phyloP scores from a whole-genome alignment of 352 stramenopile species.

The Globisporangium camurandrum region DNA sequence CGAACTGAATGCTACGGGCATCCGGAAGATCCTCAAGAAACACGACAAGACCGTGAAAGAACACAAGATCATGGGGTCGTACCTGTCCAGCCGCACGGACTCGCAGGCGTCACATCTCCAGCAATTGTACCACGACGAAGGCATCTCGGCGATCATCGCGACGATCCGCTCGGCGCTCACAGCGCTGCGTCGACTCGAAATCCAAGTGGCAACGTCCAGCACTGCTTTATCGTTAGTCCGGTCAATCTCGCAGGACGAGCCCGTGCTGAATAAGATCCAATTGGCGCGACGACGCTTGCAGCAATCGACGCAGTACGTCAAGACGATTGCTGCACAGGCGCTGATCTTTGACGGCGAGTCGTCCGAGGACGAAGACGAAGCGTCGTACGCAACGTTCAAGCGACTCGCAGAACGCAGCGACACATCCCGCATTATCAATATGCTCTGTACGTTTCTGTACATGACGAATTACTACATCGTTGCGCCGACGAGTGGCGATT shows the following conservation, averaged over 20 bases:
- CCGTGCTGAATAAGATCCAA: conserved; percentile 64
- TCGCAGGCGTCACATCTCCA: conserved; percentile 79
- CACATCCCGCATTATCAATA: conserved; percentile 88
- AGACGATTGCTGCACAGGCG: conserved; percentile 71
- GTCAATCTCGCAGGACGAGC: conserved; percentile 70
- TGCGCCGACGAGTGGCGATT: conserved; percentile 90
- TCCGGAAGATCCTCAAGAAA: conserved; percentile 89
- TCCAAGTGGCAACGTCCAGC: conserved; percentile 14
- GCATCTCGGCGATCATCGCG: conserved; percentile 83
- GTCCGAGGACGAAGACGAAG: conserved; percentile 78
- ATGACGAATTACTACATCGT: conserved; percentile 99
- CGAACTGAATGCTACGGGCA: conserved; percentile 80
- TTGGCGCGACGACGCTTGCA: conserved; percentile 56
- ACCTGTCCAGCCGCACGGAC: conserved; percentile 72
- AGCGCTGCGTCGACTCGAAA: conserved; percentile 49
- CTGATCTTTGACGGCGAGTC: conserved; percentile 80
- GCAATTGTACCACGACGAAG: conserved; percentile 82
- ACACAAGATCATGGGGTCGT: conserved; percentile 82
- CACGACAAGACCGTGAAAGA: conserved; percentile 82
- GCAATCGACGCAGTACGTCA: conserved; percentile 80
- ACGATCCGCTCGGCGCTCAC: conserved; percentile 64
- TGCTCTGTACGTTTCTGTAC: conserved; percentile 94
- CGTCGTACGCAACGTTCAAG: conserved; percentile 51
- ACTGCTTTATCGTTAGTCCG: conserved; percentile 18
- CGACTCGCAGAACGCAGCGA: conserved; percentile 36